A percentile compares a stretch with the other conserved stretches of the same genome.
phyloP scores from a whole-genome alignment of 768 basidiomycete species.

The Tricholoma furcatifolium region DNA sequence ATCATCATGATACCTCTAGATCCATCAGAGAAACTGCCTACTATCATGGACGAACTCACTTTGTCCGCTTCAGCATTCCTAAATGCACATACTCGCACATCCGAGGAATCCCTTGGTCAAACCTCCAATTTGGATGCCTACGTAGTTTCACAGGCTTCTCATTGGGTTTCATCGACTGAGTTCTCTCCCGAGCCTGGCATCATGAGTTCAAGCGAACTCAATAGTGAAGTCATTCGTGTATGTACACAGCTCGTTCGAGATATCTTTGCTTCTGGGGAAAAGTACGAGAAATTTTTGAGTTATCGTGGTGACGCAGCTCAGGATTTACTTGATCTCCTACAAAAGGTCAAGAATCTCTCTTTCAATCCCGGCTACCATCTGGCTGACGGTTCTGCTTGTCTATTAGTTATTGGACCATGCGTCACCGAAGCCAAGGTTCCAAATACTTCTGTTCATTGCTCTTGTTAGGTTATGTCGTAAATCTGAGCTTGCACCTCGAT shows the following conservation, averaged over 20 bases:
- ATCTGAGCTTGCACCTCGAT: slow-evolving; percentile 26
- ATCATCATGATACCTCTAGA: too few species aligned
- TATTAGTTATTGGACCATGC: slow-evolving; percentile 18
- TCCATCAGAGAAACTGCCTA: too few species aligned
- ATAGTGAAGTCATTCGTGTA: too few species aligned
- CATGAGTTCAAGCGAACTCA: too few species aligned
- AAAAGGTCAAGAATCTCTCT: slow-evolving; percentile 16
- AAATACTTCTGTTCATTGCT: slow-evolving; percentile 16
- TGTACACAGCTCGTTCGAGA: neutral
- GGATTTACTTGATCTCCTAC: slow-evolving; percentile 22
- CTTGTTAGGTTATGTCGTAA: slow-evolving; percentile 22
- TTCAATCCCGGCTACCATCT: neutral
- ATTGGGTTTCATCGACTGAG: too few species aligned
- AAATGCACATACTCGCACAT: too few species aligned
- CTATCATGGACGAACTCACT: too few species aligned
- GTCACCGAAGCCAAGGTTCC: neutral
- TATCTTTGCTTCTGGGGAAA: slow-evolving; percentile 10
- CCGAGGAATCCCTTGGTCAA: too few species aligned
- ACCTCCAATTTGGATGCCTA: too few species aligned
- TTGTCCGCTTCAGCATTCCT: too few species aligned
- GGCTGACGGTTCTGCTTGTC: slow-evolving; percentile 1
- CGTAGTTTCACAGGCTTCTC: too few species aligned
- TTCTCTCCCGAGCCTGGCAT: too few species aligned
- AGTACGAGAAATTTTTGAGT: slow-evolving; percentile 14
- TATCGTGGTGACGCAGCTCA: slow-evolving; percentile 15